These are phyloP conservation scores for Scutellaria minor DNA, from an alignment of 257 asterid genomes.

Conservation along the genomic window DNA sequence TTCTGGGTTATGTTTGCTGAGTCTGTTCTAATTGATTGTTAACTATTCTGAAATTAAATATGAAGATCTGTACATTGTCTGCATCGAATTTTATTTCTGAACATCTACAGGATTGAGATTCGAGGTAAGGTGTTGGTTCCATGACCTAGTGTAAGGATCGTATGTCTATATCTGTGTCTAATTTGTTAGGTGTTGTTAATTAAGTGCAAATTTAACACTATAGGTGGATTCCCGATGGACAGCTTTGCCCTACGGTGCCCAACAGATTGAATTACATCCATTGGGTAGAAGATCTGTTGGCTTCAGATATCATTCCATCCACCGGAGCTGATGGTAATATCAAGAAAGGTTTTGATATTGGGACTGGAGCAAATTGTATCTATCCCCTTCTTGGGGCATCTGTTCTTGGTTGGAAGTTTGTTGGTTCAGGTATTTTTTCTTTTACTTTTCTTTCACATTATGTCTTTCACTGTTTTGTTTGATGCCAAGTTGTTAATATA, in stretches of 20 bases:
- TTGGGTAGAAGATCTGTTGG: constrained; percentile 88
- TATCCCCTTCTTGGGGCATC: constrained; percentile 99
- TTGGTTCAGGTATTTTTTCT: constrained; percentile 72
- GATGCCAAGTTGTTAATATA: not conserved
- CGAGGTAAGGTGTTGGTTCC: not conserved
- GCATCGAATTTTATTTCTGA: no score
- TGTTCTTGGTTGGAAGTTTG: constrained; percentile 87
- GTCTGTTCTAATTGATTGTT: not conserved
- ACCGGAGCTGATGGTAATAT: constrained; percentile 36
- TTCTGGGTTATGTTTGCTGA: not conserved
- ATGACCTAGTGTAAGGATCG: not conserved
- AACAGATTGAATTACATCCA: constrained; percentile 94
- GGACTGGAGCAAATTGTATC: constrained; percentile 96
- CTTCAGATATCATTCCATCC: constrained; percentile 57
- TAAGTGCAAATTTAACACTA: constrained; percentile 27
- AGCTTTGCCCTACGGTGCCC: constrained; percentile 96
- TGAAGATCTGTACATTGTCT: no score
- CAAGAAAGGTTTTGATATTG: constrained; percentile 86
- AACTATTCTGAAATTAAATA: no score
- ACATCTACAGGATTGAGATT: not conserved
- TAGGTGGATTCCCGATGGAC: constrained; percentile 99
- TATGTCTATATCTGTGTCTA: not conserved
- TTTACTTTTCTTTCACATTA: constrained; percentile 17
- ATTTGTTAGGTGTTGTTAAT: not conserved
- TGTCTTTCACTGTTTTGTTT: constrained; percentile 3